A percentile compares a stretch with the other conserved stretches of the same genome.
Conservation (phyloP, 345 rosid species). For the Lumnitzera racemosa region DNA sequence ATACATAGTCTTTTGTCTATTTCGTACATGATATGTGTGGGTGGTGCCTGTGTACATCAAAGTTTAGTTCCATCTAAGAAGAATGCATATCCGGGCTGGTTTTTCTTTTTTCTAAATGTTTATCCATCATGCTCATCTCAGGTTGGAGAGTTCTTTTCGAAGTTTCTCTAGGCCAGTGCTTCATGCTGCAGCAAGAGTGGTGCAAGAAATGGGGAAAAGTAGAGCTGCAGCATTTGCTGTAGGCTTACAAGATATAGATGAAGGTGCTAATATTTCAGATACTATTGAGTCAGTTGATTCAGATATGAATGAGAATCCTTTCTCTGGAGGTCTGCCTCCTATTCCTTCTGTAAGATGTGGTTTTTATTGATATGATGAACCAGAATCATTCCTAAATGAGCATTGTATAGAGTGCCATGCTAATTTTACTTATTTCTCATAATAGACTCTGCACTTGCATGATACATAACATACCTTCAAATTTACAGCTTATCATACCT, state of each 20-base stretch:
- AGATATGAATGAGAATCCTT: constrained; percentile 66
- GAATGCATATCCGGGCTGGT: not conserved
- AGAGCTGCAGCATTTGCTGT: constrained; percentile 94
- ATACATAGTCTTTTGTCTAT: no score
- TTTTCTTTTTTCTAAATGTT: constrained; percentile 6
- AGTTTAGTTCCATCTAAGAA: not conserved
- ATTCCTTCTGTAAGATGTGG: not conserved
- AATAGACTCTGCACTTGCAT: no score
- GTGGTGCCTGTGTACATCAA: no score
- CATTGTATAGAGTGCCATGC: not conserved
- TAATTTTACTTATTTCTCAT: not conserved
- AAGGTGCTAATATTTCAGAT: constrained; percentile 64
- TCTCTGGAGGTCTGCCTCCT: constrained; percentile 60
- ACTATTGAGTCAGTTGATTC: constrained; percentile 52
- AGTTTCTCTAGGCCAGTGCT: constrained; percentile 99
- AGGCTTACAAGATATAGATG: constrained; percentile 90
- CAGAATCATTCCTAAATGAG: no score
- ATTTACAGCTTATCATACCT: no score
- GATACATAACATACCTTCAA: no score
- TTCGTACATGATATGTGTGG: no score
- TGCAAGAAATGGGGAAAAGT: constrained; percentile 97
- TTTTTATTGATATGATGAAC: no score
- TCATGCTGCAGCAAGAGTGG: constrained; percentile 98
- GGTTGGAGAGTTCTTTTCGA: constrained; percentile 98
- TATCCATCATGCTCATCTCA: constrained; percentile 14